phyloP scores from a whole-genome alignment of 2,329 filamentous ascomycete genomes.

The Colletotrichum horii region DNA sequence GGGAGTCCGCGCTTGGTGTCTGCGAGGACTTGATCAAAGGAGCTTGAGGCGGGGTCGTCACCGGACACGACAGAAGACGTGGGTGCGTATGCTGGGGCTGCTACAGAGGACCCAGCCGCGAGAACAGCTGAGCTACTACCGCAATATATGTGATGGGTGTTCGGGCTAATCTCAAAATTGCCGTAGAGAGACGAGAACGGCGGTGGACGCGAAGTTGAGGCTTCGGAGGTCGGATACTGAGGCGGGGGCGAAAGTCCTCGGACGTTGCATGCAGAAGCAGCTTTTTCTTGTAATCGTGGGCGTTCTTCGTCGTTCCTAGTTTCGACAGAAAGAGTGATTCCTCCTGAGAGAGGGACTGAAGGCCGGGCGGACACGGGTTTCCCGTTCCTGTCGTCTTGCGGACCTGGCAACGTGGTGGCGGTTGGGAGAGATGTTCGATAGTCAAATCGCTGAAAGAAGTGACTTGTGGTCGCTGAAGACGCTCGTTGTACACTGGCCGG shows the following conservation, averaged over 20 bases:
- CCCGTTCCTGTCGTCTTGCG: constrained; percentile 48
- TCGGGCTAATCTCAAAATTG: constrained; percentile 40
- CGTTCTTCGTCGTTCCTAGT: constrained; percentile 10
- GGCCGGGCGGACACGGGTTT: constrained; percentile 47
- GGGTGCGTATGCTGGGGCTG: constrained; percentile 62
- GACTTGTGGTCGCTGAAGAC: neutral
- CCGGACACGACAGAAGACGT: constrained; percentile 43
- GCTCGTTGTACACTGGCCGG: neutral
- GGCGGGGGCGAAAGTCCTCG: constrained; percentile 60
- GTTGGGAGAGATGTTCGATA: constrained; percentile 8
- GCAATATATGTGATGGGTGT: constrained; percentile 35
- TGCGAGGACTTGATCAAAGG: constrained; percentile 58
- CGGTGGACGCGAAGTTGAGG: constrained; percentile 58
- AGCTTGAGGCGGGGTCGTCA: constrained; percentile 34
- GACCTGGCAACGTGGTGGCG: constrained; percentile 55
- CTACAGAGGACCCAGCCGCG: constrained; percentile 17
- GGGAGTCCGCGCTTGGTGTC: constrained; percentile 87
- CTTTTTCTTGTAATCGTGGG: neutral
- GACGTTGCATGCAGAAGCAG: constrained; percentile 20
- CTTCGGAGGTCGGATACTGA: constrained; percentile 62
- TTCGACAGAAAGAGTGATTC: neutral
- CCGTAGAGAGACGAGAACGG: constrained; percentile 67
- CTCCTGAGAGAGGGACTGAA: neutral
- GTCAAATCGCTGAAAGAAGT: neutral
- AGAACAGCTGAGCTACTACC: constrained; percentile 16